These are phyloP conservation scores for Cicer pinnatifidum DNA, from an alignment of 306 rosid species.

Conservation along the genomic window DNA sequence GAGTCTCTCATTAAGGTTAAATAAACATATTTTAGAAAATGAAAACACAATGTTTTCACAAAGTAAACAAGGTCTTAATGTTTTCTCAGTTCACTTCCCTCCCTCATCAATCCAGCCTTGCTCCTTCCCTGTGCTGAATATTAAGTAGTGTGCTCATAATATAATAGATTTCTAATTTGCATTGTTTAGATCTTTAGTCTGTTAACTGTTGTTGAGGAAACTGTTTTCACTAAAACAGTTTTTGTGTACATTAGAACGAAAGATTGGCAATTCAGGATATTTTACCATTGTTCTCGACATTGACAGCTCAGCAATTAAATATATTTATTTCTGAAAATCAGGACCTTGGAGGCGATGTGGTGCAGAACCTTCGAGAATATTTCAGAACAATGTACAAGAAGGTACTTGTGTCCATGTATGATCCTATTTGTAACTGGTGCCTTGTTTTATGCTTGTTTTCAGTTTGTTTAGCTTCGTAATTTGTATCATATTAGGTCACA, in stretches of 20 bases:
- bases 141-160: not conserved
- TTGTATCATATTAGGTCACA: conserved; percentile 60
- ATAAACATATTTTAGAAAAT: no score
- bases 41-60: no score
- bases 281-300: conserved; percentile 17
- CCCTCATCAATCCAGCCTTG: not conserved
- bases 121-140: not conserved
- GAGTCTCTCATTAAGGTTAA: no score
- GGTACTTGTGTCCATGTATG: conserved; percentile 50
- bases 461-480: conserved; percentile 13
- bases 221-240: not conserved
- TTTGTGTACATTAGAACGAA: conserved; percentile 25
- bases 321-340: conserved; percentile 47
- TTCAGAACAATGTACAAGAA: conserved; percentile 71
- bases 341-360: conserved; percentile 84
- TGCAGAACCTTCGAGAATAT: conserved; percentile 62
- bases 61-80: no score
- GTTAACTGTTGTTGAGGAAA: conserved; percentile 1
- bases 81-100: not conserved
- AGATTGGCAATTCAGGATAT: conserved; percentile 22
- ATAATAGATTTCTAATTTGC: conserved; percentile 21
- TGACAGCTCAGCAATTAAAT: not conserved
- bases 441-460: not conserved
- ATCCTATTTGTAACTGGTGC: conserved; percentile 10
- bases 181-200: not conserved